Base-by-base conservation (phyloP, 164 flowering plant genomes). In the Malania oleifera region DNA sequence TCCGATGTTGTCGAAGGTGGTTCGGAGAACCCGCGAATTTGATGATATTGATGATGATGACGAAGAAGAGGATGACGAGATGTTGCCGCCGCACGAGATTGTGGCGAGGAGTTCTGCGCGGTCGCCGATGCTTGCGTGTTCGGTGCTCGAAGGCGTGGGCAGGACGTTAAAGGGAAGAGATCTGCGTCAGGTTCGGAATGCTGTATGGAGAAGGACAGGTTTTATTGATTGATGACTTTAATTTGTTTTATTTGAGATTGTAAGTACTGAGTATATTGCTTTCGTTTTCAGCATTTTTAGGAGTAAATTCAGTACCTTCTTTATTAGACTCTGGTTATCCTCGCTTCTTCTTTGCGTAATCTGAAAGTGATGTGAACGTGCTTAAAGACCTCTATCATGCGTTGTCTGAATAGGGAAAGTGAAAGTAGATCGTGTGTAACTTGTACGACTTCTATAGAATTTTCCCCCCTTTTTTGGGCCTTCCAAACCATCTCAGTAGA, bases 131-230 rank as follows among this genome's bases (percentile, higher is more conserved):
- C 12, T 71, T 24, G 28, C 81, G 3, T 64, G 73, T 53, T 80
- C 84, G 40, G 84, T 80, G 62, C 68, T 77, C 2, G 82, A 80
- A 63, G 84, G 84, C 2, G 78, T 52, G 14, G 81, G 84, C 9
- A 49, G 84, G 65, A 80, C 84, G 18, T 53, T 77, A 24, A 80
- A 80, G 46, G 84, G 84, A 52, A 73, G 80, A 48, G 84, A 80
- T 69, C 70, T 80, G 14, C 65, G 80, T 39, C 80, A 63, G 71
- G 84, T 80, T 55, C 69, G 84, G 43, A 73, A 77, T 48, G 82
- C 81, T 1, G 69, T 80, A 18, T 77, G 53, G 58, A 66, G 76
- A 18, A 70, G 52, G 54, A 77, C 82, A 40, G 84, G 84, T 67
- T 77, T 77, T 57, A 55, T 75, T 34, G 81, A 77, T 73, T 75